Conservation (phyloP, 106 monocot species). For the Apostasia shenzhenica region DNA sequence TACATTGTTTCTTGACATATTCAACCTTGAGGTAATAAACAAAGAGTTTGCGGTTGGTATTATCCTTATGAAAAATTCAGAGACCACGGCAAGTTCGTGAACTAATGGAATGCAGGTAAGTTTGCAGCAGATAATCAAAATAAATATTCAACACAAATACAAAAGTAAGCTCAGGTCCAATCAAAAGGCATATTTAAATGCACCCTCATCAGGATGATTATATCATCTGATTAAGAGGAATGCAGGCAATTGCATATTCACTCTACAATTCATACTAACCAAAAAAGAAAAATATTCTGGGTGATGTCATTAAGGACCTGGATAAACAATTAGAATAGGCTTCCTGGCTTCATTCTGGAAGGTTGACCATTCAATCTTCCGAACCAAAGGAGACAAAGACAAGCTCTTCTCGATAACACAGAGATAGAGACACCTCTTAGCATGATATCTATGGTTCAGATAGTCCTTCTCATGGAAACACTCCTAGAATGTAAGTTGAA, state of each 20-base stretch:
- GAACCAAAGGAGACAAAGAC: conserved; percentile 29
- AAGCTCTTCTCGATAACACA: conserved; percentile 57
- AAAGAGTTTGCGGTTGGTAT: conserved; percentile 70
- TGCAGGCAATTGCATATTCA: no score
- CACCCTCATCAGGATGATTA: background rate
- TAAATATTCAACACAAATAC: background rate
- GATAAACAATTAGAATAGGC: conserved; percentile 60
- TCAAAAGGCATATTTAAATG: background rate
- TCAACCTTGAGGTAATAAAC: conserved; percentile 54
- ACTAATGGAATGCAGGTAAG: conserved; percentile 11
- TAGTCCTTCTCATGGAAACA: conserved; percentile 72
- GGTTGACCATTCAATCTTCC: conserved; percentile 58
- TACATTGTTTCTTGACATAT: conserved; percentile 68
- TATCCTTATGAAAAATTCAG: conserved; percentile 62
- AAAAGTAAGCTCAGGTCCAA: background rate
- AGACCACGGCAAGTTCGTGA: conserved; percentile 36
- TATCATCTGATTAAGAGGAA: background rate
- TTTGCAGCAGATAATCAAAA: background rate
- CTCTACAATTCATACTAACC: no score
- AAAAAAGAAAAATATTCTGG: no score
- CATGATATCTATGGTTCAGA: conserved; percentile 89
- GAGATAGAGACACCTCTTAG: conserved; percentile 86
- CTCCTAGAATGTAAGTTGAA: conserved; percentile 16
- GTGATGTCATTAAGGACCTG: conserved; percentile 31
- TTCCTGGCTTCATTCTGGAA: conserved; percentile 85